Base-by-base conservation (phyloP, 1,139 yeast genomes). In the Taphrina deformans region DNA sequence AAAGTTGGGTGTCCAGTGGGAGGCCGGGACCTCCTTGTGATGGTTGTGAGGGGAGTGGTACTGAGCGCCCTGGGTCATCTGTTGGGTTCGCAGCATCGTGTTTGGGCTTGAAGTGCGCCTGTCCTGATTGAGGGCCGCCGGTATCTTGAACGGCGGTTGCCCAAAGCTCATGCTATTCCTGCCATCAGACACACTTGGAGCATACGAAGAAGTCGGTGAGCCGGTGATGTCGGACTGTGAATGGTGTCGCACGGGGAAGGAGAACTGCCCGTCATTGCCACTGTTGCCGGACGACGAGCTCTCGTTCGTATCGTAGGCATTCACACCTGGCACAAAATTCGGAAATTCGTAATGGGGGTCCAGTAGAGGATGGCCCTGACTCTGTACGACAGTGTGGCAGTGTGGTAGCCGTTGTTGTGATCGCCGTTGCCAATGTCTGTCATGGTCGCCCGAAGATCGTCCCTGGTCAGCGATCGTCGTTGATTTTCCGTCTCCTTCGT, bases 1-100 rank as follows among this genome's bases (percentile, higher is more conserved):
- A 23, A 59, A 59, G 21, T 59, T 59, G n/a, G 63, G 63, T 1
- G 63, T 59, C 63, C 63, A 59, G 23, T 50, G 56, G 12, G 63
- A 40, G 14, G 56, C 50, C 12, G 31, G 48, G 45, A 38, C 29
- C 29, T 48, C 56, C 29, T 26, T 21, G 41, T 16, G 40, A 3
- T 27, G 14, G 16, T 45, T 27, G 27, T 45, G 38, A 3, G 61
- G n/a, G 6, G 29, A 14, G 1, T 24, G 52, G 4, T 46, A 33
- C n/a, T 44, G 24, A 18, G 16, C 26, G n/a, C 10, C 46, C 2
- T 27, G 38, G n/a, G 33, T 33, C 4, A 31, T n/a, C 38, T 59
- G 63, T 31, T 50, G 56, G 38, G 27, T 44, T 33, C 31, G 29
- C 35, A 31, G 26, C 29, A 59, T 40, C 9, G 48, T 51, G 27